phyloP scores from a whole-genome alignment of 2,329 filamentous ascomycete genomes.

The Salinomyces thailandicus region DNA sequence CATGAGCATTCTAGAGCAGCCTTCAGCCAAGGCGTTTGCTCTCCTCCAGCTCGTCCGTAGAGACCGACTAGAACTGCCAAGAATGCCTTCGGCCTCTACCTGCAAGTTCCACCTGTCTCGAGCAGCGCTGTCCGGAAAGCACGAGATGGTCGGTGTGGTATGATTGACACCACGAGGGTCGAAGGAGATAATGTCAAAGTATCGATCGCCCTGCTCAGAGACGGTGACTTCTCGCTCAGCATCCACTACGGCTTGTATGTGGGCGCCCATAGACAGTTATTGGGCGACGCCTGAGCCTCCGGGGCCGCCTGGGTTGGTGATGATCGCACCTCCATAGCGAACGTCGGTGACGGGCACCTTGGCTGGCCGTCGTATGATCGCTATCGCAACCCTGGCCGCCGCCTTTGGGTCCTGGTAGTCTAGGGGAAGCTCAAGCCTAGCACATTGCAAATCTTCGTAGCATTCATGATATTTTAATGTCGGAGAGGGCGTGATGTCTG shows the following conservation, averaged over 20 bases:
- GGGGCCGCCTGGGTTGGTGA: constrained; percentile 36
- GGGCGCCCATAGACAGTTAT: constrained; percentile 17
- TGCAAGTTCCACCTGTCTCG: no score
- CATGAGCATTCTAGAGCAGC: no score
- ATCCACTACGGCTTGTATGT: constrained; percentile 9
- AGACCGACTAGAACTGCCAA: no score
- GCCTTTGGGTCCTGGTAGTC: constrained; percentile 27
- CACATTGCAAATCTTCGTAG: constrained; percentile 37
- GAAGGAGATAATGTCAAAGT: constrained; percentile 32
- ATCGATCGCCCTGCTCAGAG: constrained; percentile 21
- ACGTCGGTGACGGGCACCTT: constrained; percentile 28
- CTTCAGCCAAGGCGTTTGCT: no score
- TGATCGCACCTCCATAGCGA: constrained; percentile 29
- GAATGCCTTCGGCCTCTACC: no score
- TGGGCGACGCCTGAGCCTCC: constrained; percentile 30
- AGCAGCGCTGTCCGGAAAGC: no score
- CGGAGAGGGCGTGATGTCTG: neutral
- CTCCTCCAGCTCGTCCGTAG: no score
- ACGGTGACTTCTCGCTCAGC: no score
- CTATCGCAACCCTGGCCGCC: constrained; percentile 25
- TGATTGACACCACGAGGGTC: constrained; percentile 29
- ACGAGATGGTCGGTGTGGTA: constrained; percentile 2
- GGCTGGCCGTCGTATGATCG: constrained; percentile 36
- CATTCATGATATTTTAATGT: constrained; percentile 20
- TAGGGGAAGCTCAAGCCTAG: constrained; percentile 38